Evolutionary conservation across 805 yeast genomes (phyloP), one percentile per base, ranked within the genome.

Genomic region (Lipomyces orientalis): DNA sequence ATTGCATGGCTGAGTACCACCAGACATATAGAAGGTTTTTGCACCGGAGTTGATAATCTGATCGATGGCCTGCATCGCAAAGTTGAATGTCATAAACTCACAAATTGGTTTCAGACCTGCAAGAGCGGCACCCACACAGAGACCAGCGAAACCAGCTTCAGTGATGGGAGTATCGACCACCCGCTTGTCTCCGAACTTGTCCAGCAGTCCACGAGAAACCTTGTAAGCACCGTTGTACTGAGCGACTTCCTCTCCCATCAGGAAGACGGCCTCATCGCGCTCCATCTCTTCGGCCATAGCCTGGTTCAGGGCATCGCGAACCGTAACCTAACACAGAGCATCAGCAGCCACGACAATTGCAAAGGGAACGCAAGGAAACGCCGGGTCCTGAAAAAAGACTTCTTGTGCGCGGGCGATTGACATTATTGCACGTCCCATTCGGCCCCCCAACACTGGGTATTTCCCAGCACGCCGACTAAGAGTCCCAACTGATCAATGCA

Each of bases 141-240:
- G 82, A 77, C 98, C 98, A 60, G 97, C 88, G 85, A 93, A 94
- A 66, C 99, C 99, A 95, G 95, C 94, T 83, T 95, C 99, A 65
- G 99, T 95, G 80, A 95, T 95, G 72, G 99, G 99, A 71, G 98
- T 93, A 81, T 93, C 98, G 70, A 93, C 86, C 67, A 93, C 89
- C 82, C 98, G 88, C 80, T 90, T 87, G 79, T 93, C 97, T 71
- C 98, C 98, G 76, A 93, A 93, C 79, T 96, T 87, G 81, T 95
- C 99, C 77, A 95, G 85, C 72, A 95, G 86, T 46, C 99, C 99
- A 79, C 97, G 89, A 72, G 98, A 90, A 72, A 95, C 90, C 84
- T 95, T 95, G 85, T 95, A 95, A 68, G 99, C 99, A 84, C 99
- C 99, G 79, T 95, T 93, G 83, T 95, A 95, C 81, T 94, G 98